Conservation (phyloP, 768 basidiomycete species). For the Megacollybia marginata region DNA sequence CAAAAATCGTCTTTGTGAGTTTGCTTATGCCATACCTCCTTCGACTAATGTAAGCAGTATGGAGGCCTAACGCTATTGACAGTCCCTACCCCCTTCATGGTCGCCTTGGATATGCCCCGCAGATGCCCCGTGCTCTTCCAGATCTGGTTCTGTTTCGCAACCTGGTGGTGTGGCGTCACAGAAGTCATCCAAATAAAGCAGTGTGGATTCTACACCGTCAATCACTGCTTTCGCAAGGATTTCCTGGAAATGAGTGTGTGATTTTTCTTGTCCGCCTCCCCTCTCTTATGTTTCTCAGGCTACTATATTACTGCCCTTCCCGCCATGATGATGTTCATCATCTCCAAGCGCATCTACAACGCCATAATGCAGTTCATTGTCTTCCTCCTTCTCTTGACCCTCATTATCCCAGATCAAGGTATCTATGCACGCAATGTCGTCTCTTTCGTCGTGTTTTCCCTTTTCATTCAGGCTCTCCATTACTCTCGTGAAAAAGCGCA, state of each 20-base stretch:
- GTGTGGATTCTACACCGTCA: constrained; percentile 8
- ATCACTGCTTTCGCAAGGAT: constrained; percentile 7
- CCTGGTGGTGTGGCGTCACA: constrained; percentile 12
- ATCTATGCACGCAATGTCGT: constrained; percentile 16
- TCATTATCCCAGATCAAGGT: constrained; percentile 15
- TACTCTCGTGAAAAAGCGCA: constrained; percentile 18
- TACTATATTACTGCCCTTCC: constrained; percentile 18
- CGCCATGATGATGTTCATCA: constrained; percentile 16
- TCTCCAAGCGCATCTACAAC: constrained; percentile 16
- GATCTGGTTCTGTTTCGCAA: constrained; percentile 13
- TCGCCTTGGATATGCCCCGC: constrained; percentile 23
- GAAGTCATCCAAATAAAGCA: constrained; percentile 10
- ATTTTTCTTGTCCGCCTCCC: background rate
- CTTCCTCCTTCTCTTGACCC: constrained; percentile 11
- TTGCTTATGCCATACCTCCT: background rate
- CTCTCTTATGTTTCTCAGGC: background rate
- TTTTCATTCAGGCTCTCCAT: constrained; percentile 15
- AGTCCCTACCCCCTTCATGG: constrained; percentile 16
- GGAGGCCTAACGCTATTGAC: constrained; percentile 9
- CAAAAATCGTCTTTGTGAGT: background rate
- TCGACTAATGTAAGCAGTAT: constrained; percentile 1
- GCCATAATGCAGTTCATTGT: constrained; percentile 9
- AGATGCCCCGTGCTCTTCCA: constrained; percentile 18
- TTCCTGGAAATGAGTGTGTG: constrained; percentile 3
- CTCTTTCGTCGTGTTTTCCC: constrained; percentile 14